These are phyloP conservation scores for Solanum chiquidenum DNA, from an alignment of 257 asterid genomes.

Conservation along the genomic window DNA sequence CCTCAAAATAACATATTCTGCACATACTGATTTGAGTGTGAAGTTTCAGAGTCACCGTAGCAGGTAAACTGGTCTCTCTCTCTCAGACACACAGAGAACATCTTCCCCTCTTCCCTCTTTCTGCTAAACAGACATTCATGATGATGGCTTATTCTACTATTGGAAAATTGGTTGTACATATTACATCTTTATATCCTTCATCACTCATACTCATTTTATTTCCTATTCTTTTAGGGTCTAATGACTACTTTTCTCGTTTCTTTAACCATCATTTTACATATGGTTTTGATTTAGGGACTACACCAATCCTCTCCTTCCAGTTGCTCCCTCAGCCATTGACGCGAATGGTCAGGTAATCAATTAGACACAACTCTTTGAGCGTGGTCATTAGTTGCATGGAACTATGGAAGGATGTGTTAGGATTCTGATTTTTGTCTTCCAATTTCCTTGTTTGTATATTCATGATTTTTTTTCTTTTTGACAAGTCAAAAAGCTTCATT, in stretches of 20 bases:
- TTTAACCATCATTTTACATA: background rate
- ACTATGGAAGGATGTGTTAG: background rate
- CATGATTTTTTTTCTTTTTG: background rate
- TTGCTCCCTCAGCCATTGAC: conserved; percentile 92
- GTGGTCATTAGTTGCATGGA: background rate
- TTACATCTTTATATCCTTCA: background rate
- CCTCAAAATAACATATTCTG: conserved; percentile 82
- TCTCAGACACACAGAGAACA: background rate
- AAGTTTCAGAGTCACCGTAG: conserved; percentile 95
- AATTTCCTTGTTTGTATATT: background rate
- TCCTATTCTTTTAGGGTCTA: background rate
- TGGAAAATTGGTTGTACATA: background rate
- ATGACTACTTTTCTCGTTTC: background rate
- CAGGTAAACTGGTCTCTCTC: conserved; percentile 20
- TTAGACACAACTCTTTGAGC: background rate
- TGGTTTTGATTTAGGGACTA: conserved; percentile 59
- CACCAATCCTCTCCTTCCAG: conserved; percentile 83
- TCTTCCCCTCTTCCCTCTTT: background rate
- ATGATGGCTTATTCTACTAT: background rate
- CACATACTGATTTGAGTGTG: conserved; percentile 90
- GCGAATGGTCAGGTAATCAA: conserved; percentile 79
- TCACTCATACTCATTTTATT: background rate
- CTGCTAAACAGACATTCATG: background rate
- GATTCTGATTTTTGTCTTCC: background rate
- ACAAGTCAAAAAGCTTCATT: background rate